phyloP scores from a whole-genome alignment of 371 early-diverging fungal genomes.

The Dinochytrium kinnereticum region DNA sequence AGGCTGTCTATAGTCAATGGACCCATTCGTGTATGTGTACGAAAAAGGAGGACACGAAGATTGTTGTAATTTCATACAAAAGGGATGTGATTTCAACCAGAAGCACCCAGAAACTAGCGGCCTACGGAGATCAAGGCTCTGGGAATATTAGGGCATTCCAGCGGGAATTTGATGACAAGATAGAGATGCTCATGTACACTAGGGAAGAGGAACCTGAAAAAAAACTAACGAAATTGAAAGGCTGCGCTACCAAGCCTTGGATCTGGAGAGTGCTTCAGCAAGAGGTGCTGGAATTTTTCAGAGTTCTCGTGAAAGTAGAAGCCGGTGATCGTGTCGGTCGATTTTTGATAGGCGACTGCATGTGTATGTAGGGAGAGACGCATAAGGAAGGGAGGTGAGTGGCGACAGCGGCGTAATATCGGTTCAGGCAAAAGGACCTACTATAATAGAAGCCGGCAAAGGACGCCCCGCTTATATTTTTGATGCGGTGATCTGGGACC shows the following conservation, averaged over 20 bases:
- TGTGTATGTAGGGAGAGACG: background rate
- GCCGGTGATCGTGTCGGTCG: constrained; percentile 80
- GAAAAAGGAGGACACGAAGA: no score
- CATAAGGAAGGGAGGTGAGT: background rate
- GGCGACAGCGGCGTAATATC: background rate
- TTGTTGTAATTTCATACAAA: no score
- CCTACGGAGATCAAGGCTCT: no score
- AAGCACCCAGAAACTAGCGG: no score
- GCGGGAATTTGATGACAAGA: no score
- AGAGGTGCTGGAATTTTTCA: constrained; percentile 84
- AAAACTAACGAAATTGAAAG: constrained; percentile 71
- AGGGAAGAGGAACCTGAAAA: no score
- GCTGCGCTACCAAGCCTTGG: constrained; percentile 47
- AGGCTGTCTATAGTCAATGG: background rate
- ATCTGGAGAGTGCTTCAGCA: constrained; percentile 66
- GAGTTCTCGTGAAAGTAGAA: constrained; percentile 84
- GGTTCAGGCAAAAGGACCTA: background rate
- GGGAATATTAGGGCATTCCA: no score
- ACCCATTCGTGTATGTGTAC: no score
- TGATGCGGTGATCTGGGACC: constrained; percentile 91
- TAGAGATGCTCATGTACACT: no score
- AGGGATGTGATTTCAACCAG: no score
- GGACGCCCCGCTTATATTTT: constrained; percentile 80
- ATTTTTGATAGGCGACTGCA: constrained; percentile 79
- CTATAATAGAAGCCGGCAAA: constrained; percentile 96